A percentile compares a stretch with the other conserved stretches of the same genome.
These are phyloP conservation scores for Sugiyamaella paludigena DNA, from an alignment of 1,139 yeast genomes.

Conservation along the genomic window DNA sequence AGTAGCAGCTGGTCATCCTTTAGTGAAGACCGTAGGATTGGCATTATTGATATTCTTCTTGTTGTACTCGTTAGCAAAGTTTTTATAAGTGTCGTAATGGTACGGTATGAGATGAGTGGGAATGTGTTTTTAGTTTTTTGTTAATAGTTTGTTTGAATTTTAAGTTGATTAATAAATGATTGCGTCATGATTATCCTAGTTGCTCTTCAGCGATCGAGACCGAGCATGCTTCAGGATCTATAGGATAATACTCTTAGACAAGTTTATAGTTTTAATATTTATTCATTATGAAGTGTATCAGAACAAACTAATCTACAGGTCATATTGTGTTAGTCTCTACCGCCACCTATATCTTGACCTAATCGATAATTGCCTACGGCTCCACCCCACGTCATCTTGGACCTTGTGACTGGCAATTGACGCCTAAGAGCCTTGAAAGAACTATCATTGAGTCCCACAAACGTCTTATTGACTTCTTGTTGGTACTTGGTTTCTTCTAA, in stretches of 20 bases:
- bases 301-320: too few species aligned
- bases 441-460: conserved; percentile 71
- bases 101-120: too few species aligned
- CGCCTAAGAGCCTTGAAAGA: conserved; percentile 84
- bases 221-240: too few species aligned
- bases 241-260: too few species aligned
- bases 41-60: conserved; percentile 63
- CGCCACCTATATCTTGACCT: conserved; percentile 64
- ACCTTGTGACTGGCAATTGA: conserved; percentile 85
- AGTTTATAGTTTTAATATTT: too few species aligned
- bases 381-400: conserved; percentile 93
- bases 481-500: conserved; percentile 62
- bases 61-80: conserved; percentile 62
- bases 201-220: too few species aligned
- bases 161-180: too few species aligned
- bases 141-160: too few species aligned
- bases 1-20: conserved; percentile 54
- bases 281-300: not conserved
- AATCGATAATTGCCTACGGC: conserved; percentile 86
- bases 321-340: conserved; percentile 8
- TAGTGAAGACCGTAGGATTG: conserved; percentile 55
- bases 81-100: conserved; percentile 37
- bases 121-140: too few species aligned
- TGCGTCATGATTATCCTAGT: too few species aligned
- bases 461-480: conserved; percentile 57